A percentile compares a stretch with the other conserved stretches of the same genome.
Evolutionary conservation across 176 grass and related monocot genomes (phyloP).

Genomic region (Aegilops sharonensis): DNA sequence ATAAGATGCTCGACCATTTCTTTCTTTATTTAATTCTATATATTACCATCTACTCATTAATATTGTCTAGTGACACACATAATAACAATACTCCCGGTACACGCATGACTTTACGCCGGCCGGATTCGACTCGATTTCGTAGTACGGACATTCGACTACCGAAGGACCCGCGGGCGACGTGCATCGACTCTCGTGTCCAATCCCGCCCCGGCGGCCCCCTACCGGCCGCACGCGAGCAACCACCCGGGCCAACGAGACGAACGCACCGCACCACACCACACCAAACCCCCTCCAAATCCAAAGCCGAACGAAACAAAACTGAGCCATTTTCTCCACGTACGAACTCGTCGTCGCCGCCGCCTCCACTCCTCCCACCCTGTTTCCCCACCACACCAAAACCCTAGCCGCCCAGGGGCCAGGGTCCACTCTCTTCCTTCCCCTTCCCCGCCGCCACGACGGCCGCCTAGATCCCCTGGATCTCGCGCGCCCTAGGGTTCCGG

Average conservation of each 20-base stretch:
- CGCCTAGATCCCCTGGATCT: constrained; percentile 39
- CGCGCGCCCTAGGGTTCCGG: constrained; percentile 27
- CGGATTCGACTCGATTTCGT: too few species aligned
- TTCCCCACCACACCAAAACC: constrained; percentile 42
- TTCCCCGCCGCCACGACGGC: constrained; percentile 1
- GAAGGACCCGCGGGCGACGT: constrained; percentile 26
- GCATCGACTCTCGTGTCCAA: constrained; percentile 25
- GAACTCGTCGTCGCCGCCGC: constrained; percentile 55
- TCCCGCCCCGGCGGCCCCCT: constrained; percentile 7
- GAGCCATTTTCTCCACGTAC: constrained; percentile 48
- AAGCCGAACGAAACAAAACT: constrained; percentile 22
- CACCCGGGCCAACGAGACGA: constrained; percentile 20
- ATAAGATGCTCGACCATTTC: too few species aligned
- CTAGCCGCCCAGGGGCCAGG: constrained; percentile 25
- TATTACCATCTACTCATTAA: too few species aligned
- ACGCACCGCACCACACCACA: constrained; percentile 6
- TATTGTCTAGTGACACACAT: too few species aligned
- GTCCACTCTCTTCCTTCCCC: background rate
- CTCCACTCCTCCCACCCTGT: background rate
- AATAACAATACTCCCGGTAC: too few species aligned
- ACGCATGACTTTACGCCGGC: too few species aligned
- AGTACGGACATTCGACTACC: background rate
- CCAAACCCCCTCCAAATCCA: constrained; percentile 23
- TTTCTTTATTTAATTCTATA: too few species aligned
- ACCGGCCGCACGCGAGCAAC: background rate